Evolutionary conservation across 176 grass and related monocot genomes (phyloP), one percentile per base, ranked within the genome.

Genomic region (Eleusine coracana): DNA sequence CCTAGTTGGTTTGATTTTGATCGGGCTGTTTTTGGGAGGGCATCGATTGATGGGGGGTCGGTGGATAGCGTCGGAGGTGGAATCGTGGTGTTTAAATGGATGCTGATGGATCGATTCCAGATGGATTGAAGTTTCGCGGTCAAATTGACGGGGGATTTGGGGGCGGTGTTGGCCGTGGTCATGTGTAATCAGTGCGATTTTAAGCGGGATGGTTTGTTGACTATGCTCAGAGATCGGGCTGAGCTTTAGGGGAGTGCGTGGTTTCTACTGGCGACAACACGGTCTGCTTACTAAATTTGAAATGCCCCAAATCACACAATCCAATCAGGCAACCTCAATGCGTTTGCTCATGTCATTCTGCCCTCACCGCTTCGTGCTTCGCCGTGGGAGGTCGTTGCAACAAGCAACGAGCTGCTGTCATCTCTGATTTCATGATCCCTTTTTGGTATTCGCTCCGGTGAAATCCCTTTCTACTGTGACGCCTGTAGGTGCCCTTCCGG

Each of bases 61-160:
- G 31, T 44, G 45, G 37, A 27, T 59, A 2, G 38, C 14, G 0
- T 10, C 20, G 15, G 64, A 16, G 63, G 23, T 59, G 7, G 38
- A 21, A 69, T 11, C 18, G 6, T 63, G 4, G 58, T 28, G 56
- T 31, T 17, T 6, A 36, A 41, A 20, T 4, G 6, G 66, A 36
- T 12, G 13, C 48, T 37, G 67, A 56, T 79, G 44, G 81, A 70
- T 83, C 29, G 71, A 41, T 56, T 80, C 39, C 23, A 3, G 48
- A 5, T 10, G 36, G 25, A 25, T 58, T 70, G 8, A 7, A 40
- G 48, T 66, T 17, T 70, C 20, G 77, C 48, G 55, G 55, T 16
- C 45, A 40, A 75, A 81, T 63, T 84, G 34, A 31, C 66, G 15
- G 77, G 87, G 27, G 38, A 77, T 85, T 76, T 13, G 68, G 49